Percentiles rank a stretch among this genome's conserved stretches.
These are phyloP conservation scores for Hypoxylon cercidicola DNA, from an alignment of 495 filamentous ascomycete genomes.

Conservation along the genomic window DNA sequence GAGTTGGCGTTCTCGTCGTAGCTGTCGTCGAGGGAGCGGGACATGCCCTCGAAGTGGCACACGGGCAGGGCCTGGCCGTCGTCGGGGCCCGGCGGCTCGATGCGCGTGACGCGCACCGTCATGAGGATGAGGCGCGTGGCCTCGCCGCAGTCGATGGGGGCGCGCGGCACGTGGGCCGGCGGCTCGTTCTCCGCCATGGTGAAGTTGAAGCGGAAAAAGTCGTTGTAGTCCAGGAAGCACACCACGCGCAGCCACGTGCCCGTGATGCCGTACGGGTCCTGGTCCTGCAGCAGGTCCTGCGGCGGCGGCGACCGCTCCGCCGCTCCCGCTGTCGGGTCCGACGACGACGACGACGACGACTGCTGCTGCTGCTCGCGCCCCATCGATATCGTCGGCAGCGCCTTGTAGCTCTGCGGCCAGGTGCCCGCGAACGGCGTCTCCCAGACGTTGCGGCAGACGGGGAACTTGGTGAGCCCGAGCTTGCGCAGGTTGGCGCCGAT, in stretches of 20 bases:
- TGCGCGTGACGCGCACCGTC: constrained; percentile 63
- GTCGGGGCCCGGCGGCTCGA: constrained; percentile 60
- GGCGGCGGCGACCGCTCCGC: too few relatives aligned
- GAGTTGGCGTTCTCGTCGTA: constrained; percentile 72
- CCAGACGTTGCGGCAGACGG: constrained; percentile 60
- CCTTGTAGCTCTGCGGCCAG: constrained; percentile 58
- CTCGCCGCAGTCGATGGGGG: constrained; percentile 63
- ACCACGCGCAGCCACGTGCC: constrained; percentile 68
- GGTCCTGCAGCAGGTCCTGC: constrained; percentile 52
- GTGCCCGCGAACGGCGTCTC: constrained; percentile 62
- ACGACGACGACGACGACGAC: too few relatives aligned
- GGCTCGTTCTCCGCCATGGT: constrained; percentile 35
- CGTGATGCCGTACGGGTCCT: constrained; percentile 69
- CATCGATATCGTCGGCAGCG: constrained; percentile 13
- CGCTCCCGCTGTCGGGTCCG: too few relatives aligned
- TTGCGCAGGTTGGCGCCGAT: constrained; percentile 63
- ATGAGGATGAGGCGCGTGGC: constrained; percentile 72
- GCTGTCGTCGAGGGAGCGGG: constrained; percentile 61
- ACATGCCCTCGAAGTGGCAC: constrained; percentile 67
- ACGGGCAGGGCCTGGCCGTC: constrained; percentile 65
- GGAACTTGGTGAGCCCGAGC: constrained; percentile 55
- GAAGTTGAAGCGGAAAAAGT: constrained; percentile 72
- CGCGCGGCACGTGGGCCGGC: constrained; percentile 55
- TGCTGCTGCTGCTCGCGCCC: too few relatives aligned
- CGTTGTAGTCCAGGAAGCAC: constrained; percentile 63